Percentiles rank a stretch among this genome's conserved stretches.
These are phyloP conservation scores for Thelonectria blattea DNA, from an alignment of 2,329 filamentous ascomycete species.

Conservation along the genomic window DNA sequence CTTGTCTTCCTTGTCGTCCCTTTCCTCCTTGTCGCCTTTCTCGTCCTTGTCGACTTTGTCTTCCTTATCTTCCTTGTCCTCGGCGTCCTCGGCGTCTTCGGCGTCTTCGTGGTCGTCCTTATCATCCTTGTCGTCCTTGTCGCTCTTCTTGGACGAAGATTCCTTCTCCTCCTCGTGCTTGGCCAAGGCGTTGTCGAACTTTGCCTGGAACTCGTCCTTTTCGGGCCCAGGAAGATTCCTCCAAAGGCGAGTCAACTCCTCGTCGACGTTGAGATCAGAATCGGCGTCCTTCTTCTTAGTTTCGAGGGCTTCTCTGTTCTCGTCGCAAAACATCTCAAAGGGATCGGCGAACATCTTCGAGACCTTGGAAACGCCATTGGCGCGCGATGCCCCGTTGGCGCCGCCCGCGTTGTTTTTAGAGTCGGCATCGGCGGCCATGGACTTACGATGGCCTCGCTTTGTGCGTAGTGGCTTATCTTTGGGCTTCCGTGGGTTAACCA, in stretches of 20 bases:
- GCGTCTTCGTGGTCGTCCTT: slow-evolving; percentile 43
- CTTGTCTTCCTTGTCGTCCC: slow-evolving; percentile 33
- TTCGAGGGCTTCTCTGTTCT: slow-evolving; percentile 52
- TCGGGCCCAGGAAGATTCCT: slow-evolving; percentile 57
- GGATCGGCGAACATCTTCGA: slow-evolving; percentile 54
- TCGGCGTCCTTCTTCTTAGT: slow-evolving; percentile 50
- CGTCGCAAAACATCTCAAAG: slow-evolving; percentile 62
- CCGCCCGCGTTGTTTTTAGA: slow-evolving; percentile 47
- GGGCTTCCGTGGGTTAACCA: slow-evolving; percentile 59
- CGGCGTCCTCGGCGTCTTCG: slow-evolving; percentile 8
- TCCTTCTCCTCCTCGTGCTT: slow-evolving; percentile 39
- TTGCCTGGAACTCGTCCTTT: slow-evolving; percentile 56
- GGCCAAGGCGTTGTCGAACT: slow-evolving; percentile 36
- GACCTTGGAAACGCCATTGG: slow-evolving; percentile 51
- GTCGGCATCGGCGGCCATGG: slow-evolving; percentile 53
- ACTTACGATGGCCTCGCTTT: slow-evolving; percentile 75
- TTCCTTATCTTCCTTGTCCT: slow-evolving; percentile 31
- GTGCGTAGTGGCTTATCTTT: slow-evolving; percentile 79
- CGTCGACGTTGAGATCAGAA: slow-evolving; percentile 51
- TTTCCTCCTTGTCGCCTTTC: slow-evolving; percentile 42
- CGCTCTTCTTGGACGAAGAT: slow-evolving; percentile 22
- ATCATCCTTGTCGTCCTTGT: slow-evolving; percentile 32
- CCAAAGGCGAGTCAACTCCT: slow-evolving; percentile 62
- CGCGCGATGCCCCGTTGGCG: slow-evolving; percentile 58
- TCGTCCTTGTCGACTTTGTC: slow-evolving; percentile 33